Evolutionary conservation across 176 grass and related monocot species (phyloP).

Genomic region (Phoenix dactylifera): DNA sequence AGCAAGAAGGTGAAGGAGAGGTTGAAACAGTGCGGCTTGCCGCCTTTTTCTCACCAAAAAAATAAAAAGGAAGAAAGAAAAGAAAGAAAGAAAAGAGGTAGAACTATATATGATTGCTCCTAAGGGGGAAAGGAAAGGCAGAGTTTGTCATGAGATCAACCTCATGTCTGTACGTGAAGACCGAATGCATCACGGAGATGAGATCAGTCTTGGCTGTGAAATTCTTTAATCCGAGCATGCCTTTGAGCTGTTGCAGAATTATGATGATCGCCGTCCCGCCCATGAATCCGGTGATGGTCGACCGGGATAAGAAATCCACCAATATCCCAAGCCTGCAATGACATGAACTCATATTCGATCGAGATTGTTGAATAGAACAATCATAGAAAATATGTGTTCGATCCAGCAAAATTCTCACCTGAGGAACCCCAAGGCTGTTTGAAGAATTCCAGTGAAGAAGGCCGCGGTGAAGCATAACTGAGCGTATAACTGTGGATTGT

Average conservation of each 20-base stretch:
- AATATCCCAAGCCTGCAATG: slow-evolving; percentile 66
- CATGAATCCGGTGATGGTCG: slow-evolving; percentile 94
- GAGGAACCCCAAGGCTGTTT: slow-evolving; percentile 60
- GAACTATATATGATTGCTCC: too few species aligned
- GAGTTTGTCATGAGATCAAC: slow-evolving; percentile 14
- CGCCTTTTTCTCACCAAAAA: too few species aligned
- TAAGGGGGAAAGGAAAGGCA: too few species aligned
- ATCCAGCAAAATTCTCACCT: slow-evolving; percentile 25
- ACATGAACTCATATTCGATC: background rate
- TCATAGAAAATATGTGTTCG: too few species aligned
- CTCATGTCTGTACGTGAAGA: slow-evolving; percentile 56
- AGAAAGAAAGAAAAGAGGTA: too few species aligned
- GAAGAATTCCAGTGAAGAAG: slow-evolving; percentile 89
- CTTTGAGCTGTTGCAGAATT: slow-evolving; percentile 94
- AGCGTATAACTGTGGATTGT: slow-evolving; percentile 50
- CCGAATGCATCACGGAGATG: slow-evolving; percentile 53
- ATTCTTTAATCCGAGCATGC: slow-evolving; percentile 71
- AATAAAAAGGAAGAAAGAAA: too few species aligned
- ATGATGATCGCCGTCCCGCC: slow-evolving; percentile 85
- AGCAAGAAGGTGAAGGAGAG: too few species aligned
- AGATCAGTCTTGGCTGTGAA: slow-evolving; percentile 87
- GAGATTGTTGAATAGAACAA: too few species aligned
- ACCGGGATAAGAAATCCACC: slow-evolving; percentile 88
- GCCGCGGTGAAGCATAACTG: slow-evolving; percentile 75
- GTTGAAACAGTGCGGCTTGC: too few species aligned